These are phyloP conservation scores for Penicillium malachiteum DNA, from an alignment of 495 filamentous ascomycete species.

Conservation along the genomic window DNA sequence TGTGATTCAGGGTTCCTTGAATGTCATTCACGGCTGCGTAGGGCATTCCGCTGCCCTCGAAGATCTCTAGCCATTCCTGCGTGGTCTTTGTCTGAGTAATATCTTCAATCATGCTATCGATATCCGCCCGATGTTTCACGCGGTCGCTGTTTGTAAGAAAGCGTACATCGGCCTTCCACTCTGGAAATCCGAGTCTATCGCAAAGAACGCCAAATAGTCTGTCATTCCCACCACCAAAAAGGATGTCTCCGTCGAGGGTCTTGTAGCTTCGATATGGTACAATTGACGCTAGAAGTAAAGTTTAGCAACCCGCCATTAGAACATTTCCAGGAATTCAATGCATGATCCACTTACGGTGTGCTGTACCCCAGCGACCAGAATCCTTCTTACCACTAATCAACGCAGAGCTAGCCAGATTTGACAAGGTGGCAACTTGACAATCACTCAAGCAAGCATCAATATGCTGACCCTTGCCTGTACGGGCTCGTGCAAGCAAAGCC, in stretches of 20 bases:
- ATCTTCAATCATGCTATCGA: slow-evolving; percentile 75
- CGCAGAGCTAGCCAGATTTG: slow-evolving; percentile 90
- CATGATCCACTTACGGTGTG: slow-evolving; percentile 69
- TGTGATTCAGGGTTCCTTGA: slow-evolving; percentile 75
- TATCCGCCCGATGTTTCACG: slow-evolving; percentile 71
- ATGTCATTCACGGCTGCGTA: slow-evolving; percentile 96
- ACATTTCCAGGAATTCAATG: background rate
- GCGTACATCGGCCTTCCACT: slow-evolving; percentile 74
- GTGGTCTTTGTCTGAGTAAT: slow-evolving; percentile 78
- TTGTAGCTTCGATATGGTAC: slow-evolving; percentile 92
- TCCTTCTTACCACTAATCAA: slow-evolving; percentile 88
- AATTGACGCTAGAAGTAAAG: slow-evolving; percentile 67
- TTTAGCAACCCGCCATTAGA: slow-evolving; percentile 9
- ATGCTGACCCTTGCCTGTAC: slow-evolving; percentile 78
- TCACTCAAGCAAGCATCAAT: slow-evolving; percentile 91
- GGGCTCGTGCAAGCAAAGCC: slow-evolving; percentile 69
- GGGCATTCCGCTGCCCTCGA: slow-evolving; percentile 89
- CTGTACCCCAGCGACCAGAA: slow-evolving; percentile 88
- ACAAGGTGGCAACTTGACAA: slow-evolving; percentile 88
- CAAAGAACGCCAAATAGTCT: slow-evolving; percentile 84
- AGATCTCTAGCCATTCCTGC: slow-evolving; percentile 80
- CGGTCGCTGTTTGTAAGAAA: slow-evolving; percentile 80
- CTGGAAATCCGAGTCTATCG: slow-evolving; percentile 69
- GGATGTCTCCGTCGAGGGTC: slow-evolving; percentile 87
- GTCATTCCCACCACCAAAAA: slow-evolving; percentile 94